Evolutionary conservation across 352 stramenopile genomes (phyloP).

Genomic region (Phytophthora capsici): DNA sequence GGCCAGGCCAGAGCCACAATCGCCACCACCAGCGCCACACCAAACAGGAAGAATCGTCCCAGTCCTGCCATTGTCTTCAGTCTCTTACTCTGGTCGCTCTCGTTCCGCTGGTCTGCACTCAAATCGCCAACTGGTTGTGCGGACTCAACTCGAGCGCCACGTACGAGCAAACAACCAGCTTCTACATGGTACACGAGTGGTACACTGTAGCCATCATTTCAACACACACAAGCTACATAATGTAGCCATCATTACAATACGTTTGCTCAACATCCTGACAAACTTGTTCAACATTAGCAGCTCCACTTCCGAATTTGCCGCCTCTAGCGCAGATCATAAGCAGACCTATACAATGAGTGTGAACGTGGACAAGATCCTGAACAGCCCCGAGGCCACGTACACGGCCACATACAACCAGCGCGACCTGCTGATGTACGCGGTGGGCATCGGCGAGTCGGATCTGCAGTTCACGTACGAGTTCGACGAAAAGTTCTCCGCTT

Average conservation of each 20-base stretch:
- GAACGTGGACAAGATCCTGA: slow-evolving; percentile 72
- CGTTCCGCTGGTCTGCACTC: slow-evolving; percentile 27
- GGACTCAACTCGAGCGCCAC: slow-evolving; percentile 3
- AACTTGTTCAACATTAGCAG: slow-evolving; percentile 26
- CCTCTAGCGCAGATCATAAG: not conserved
- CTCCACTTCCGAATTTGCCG: slow-evolving; percentile 31
- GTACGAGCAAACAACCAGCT: slow-evolving; percentile 15
- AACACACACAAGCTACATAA: not conserved
- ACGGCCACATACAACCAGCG: slow-evolving; percentile 86
- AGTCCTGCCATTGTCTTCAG: slow-evolving; percentile 35
- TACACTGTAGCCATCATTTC: slow-evolving; percentile 8
- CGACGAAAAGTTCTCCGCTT: slow-evolving; percentile 84
- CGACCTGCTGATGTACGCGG: slow-evolving; percentile 89
- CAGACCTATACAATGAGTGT: slow-evolving; percentile 47
- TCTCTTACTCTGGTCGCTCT: not conserved
- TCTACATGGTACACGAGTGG: slow-evolving; percentile 5
- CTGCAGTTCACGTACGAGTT: slow-evolving; percentile 92
- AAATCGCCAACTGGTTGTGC: slow-evolving; percentile 23
- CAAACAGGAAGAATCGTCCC: slow-evolving; percentile 50
- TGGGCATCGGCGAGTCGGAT: slow-evolving; percentile 86
- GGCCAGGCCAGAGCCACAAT: slow-evolving; percentile 73
- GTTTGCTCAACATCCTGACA: slow-evolving; percentile 21
- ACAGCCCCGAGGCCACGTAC: slow-evolving; percentile 54
- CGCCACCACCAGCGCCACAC: slow-evolving; percentile 57
- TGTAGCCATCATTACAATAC: slow-evolving; percentile 8